Evolutionary conservation across 169 alveolate genomes (phyloP), one percentile per base, ranked within the genome.

Genomic region (Sarcocystis neurona): DNA sequence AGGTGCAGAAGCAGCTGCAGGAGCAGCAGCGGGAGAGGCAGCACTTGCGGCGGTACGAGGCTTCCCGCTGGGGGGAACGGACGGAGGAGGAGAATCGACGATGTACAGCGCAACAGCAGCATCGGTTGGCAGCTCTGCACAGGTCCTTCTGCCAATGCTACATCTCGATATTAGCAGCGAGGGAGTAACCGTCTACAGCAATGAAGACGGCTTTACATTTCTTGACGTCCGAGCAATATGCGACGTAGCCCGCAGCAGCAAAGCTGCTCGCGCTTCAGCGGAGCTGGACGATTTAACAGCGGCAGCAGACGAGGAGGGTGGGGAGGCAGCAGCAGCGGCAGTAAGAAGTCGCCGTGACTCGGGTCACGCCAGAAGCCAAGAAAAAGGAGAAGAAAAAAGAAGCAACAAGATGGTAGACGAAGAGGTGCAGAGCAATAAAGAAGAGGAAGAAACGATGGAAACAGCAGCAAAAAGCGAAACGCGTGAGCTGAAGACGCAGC

Each of bases 201-300:
- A 93, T 72, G 95, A 93, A 56, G 60, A 79, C 34, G 95, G 95
- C 34, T 93, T 93, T 84, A 86, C 85, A 0, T 89, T 89, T 48
- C 68, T 39, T 34, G 95, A 93, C 68, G 68, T 93, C 30, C 79
- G 90, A 23, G 93, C 95, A 50, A 32, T 93, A 12, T 90, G 95
- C 63, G 94, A 93, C 78, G 90, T 93, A 4, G 95, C 93, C 10
- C 88, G 90, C 43, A 85, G 93, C 86, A 90, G 94, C 30, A 93
- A 93, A 44, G 85, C 37, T n/a, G 56, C 66, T n/a, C 50, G 66
- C 10, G n/a, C n/a, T n/a, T n/a, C n/a, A n/a, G n/a, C n/a, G n/a
- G n/a, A n/a, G n/a, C n/a, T n/a, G n/a, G n/a, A n/a, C n/a, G n/a
- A n/a, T n/a, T n/a, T n/a, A n/a, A n/a, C n/a, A 41, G 46, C 85